Evolutionary conservation across 805 yeast genomes (phyloP).

Genomic region (Kuraishia ogatae): DNA sequence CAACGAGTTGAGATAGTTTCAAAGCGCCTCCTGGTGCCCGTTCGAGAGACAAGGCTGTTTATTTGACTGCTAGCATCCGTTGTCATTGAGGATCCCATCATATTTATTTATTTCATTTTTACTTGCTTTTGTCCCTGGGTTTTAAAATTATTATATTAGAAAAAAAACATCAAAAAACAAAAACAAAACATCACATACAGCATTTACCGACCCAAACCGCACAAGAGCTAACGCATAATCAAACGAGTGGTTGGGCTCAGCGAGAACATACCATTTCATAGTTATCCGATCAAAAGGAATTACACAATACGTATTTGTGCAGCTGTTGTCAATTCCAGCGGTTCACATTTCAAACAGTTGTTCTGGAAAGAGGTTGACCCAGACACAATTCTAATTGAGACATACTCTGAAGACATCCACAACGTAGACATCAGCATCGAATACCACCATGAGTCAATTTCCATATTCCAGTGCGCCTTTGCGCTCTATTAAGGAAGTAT

Average conservation of each 20-base stretch:
- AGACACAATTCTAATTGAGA: no score
- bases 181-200: neutral
- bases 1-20: neutral
- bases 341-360: neutral
- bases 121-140: conserved; percentile 1
- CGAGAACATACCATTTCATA: neutral
- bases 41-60: conserved; percentile 1
- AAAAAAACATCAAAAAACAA: conserved; percentile 1
- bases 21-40: neutral
- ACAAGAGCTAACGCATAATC: neutral
- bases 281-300: neutral
- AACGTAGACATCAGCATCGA: neutral
- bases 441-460: conserved; percentile 34
- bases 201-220: neutral
- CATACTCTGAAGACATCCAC: neutral
- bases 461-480: conserved; percentile 98
- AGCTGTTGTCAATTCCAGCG: neutral
- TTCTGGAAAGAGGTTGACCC: no score
- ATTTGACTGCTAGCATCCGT: neutral
- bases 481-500: conserved; percentile 91
- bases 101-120: neutral
- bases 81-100: neutral
- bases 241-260: neutral
- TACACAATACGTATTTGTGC: neutral
- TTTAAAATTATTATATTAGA: conserved; percentile 3